Evolutionary conservation across 768 basidiomycete species (phyloP).

Genomic region (Suillus placidus): DNA sequence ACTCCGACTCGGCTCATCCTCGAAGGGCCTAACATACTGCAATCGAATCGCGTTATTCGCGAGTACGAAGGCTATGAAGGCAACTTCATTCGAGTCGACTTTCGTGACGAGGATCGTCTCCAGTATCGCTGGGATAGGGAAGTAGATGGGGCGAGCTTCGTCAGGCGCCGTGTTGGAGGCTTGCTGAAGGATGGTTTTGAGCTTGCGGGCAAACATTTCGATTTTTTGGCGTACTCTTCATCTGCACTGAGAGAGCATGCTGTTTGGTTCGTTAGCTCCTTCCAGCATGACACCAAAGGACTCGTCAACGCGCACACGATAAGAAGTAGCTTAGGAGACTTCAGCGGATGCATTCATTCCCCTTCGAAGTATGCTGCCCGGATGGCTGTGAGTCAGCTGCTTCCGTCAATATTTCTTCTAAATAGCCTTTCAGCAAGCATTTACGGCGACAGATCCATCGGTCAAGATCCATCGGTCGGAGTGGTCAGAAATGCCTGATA

Average conservation of each 20-base stretch:
- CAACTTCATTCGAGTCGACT: conserved; percentile 80
- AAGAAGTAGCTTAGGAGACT: conserved; percentile 67
- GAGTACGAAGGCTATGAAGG: conserved; percentile 60
- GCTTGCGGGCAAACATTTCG: conserved; percentile 70
- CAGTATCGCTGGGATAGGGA: conserved; percentile 71
- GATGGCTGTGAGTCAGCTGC: conserved; percentile 45
- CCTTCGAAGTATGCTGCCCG: conserved; percentile 87
- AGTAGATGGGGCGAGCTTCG: conserved; percentile 58
- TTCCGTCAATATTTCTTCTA: conserved; percentile 1
- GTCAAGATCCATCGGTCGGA: conserved; percentile 55
- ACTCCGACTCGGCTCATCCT: conserved; percentile 75
- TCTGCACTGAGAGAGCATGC: conserved; percentile 80
- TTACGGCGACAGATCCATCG: conserved; percentile 79
- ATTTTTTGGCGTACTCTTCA: conserved; percentile 82
- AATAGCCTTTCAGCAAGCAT: conserved; percentile 55
- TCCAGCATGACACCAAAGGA: conserved; percentile 48
- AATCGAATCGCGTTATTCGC: conserved; percentile 83
- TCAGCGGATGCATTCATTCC: conserved; percentile 52
- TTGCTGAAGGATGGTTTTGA: conserved; percentile 65
- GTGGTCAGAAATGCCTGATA: conserved; percentile 67
- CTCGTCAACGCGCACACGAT: conserved; percentile 59
- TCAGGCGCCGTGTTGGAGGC: conserved; percentile 59
- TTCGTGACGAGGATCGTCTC: conserved; percentile 82
- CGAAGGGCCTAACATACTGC: conserved; percentile 74
- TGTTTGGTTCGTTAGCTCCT: conserved; percentile 80